Evolutionary conservation across 441 rosid genomes (phyloP), one percentile per base, ranked within the genome.

Genomic region (Syzygium malaccense): DNA sequence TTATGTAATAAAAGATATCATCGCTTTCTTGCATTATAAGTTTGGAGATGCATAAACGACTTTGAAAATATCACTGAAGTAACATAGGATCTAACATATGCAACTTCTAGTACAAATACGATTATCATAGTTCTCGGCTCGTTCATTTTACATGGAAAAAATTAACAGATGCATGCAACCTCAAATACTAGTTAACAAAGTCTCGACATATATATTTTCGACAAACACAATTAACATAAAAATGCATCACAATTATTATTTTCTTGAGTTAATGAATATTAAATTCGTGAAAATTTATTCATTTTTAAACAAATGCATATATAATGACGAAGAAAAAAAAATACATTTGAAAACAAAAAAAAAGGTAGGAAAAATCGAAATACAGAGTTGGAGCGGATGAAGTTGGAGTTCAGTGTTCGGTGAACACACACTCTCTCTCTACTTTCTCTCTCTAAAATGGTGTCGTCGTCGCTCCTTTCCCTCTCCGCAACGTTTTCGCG

Each of bases 401-500:
- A 37, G 51, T 20, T 71, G 8, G 45, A 68, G 83, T 23, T 75
- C 83, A 11, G 83, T 37, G 26, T 37, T 37, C 83, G 23, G 17
- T 11, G 51, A 37, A 6, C 0, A 17, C 80, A 20, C 28, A 3
- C 9, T 2, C 41, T 0, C 3, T 8, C 45, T 66, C 45, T 9
- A 4, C 79, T 15, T 23, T 64, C 41, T 32, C 78, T 68, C 6
- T 33, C 51, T 37, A 49, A 6, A 41, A 75, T 75, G 53, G 49
- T 4, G 12, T 19, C 79, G 11, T 85, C 90, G 89, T 86, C 92
- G 4, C 60, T 92, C 4, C 60, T 75, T 1, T 79, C 89, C 18
- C 80, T 94, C 19, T 91, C 94, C 53, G 91, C 94, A 14, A 88
- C 95, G 33, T 71, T 94, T 92, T 88, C 90, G 90, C 93, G 95